Evolutionary conservation across 331 rosid species (phyloP).

Genomic region (Saraca asoca): DNA sequence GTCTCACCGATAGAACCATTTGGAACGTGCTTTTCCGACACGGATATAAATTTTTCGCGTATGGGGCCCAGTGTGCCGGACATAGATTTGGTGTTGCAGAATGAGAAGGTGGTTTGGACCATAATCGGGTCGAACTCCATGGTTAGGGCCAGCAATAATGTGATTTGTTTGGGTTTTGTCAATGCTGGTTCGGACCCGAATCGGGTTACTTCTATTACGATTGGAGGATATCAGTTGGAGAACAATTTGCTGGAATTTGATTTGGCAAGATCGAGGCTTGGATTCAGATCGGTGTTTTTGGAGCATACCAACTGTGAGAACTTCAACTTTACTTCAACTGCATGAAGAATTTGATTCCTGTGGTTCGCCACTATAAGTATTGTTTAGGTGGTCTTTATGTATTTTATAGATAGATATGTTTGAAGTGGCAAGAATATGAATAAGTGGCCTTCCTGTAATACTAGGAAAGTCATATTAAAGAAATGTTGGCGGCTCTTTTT

Average conservation of each 20-base stretch:
- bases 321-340: conserved; percentile 20
- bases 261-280: conserved; percentile 43
- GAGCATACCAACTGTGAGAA: conserved; percentile 31
- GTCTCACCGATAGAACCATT: conserved; percentile 45
- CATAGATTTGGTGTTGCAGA: conserved; percentile 46
- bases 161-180: conserved; percentile 43
- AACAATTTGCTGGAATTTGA: conserved; percentile 47
- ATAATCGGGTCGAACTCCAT: conserved; percentile 46
- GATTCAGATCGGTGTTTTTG: conserved; percentile 40
- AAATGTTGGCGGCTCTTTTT: no score
- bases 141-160: conserved; percentile 37
- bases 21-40: conserved; percentile 42
- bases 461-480: no score
- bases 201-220: conserved; percentile 33
- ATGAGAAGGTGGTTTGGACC: conserved; percentile 45
- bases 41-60: conserved; percentile 8
- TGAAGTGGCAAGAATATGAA: no score
- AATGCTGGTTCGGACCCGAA: conserved; percentile 27
- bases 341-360: no score
- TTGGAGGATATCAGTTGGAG: conserved; percentile 55
- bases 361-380: no score
- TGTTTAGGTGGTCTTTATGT: no score
- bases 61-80: conserved; percentile 37
- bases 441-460: no score
- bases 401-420: no score